These are phyloP conservation scores for Colletotrichum siamense DNA, from an alignment of 2,329 filamentous ascomycete species.

Conservation along the genomic window DNA sequence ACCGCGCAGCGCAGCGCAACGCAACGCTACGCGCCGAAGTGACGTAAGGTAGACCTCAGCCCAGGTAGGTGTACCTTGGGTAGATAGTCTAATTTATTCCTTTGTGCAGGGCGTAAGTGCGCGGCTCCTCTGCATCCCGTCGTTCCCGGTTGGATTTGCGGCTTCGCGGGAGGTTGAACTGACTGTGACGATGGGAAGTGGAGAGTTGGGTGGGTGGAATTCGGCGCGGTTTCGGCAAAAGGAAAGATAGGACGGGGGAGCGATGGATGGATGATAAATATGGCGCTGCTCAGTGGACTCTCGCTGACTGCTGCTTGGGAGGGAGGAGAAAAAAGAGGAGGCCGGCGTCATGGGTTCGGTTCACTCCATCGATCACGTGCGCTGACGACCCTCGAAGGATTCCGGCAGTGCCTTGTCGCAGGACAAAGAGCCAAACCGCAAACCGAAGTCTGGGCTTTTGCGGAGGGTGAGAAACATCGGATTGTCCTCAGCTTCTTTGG, in stretches of 20 bases:
- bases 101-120: background rate
- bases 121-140: background rate
- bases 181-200: conserved; percentile 6
- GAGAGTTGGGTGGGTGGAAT: background rate
- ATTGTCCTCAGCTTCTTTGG: background rate
- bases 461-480: background rate
- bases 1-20: background rate
- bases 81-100: background rate
- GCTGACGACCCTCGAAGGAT: background rate
- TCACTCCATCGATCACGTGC: conserved; percentile 4
- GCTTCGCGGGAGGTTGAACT: background rate
- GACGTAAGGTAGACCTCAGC: background rate
- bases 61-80: background rate
- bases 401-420: background rate
- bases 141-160: background rate
- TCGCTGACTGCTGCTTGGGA: background rate
- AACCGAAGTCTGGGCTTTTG: background rate
- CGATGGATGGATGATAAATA: background rate
- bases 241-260: background rate
- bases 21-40: background rate
- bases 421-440: background rate
- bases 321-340: background rate
- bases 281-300: background rate
- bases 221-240: conserved; percentile 21
- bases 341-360: background rate